phyloP scores from a whole-genome alignment of 495 filamentous ascomycete genomes.

The Tuber magnatum region DNA sequence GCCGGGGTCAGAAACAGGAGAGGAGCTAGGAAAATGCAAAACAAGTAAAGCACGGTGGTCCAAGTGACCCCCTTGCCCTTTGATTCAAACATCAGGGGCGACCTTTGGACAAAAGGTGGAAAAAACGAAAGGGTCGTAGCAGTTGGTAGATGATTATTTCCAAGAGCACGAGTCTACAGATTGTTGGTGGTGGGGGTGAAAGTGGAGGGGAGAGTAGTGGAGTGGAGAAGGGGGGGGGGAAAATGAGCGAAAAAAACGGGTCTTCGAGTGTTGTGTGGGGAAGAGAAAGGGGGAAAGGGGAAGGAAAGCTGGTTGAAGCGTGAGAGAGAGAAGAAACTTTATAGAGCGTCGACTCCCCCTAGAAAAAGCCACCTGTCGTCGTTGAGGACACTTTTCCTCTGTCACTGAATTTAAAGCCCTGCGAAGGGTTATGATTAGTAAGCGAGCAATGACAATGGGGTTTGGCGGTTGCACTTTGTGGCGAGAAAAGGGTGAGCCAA shows the following conservation, averaged over 20 bases:
- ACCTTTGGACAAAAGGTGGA: slow-evolving; percentile 25
- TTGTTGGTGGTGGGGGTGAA: slow-evolving; percentile 19
- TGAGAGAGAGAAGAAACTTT: slow-evolving; percentile 32
- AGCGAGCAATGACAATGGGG: slow-evolving; percentile 9
- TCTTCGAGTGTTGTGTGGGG: not conserved
- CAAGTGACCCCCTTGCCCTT: slow-evolving; percentile 48
- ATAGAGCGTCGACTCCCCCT: slow-evolving; percentile 15
- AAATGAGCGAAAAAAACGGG: slow-evolving; percentile 3
- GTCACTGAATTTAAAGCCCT: slow-evolving; percentile 14
- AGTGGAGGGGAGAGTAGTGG: slow-evolving; percentile 18
- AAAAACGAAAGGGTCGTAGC: slow-evolving; percentile 15
- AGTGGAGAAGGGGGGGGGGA: slow-evolving; percentile 16
- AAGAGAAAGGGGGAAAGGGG: slow-evolving; percentile 17
- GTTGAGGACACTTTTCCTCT: slow-evolving; percentile 39
- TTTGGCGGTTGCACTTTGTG: slow-evolving; percentile 5
- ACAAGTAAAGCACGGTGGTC: slow-evolving; percentile 74
- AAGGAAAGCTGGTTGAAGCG: slow-evolving; percentile 16
- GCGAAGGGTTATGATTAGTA: slow-evolving; percentile 14
- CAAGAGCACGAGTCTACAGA: not conserved
- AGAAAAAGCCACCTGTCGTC: slow-evolving; percentile 38
- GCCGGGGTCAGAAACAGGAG: slow-evolving; percentile 68
- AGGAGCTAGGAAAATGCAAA: slow-evolving; percentile 69
- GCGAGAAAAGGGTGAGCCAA: slow-evolving; percentile 19
- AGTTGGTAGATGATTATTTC: slow-evolving; percentile 12
- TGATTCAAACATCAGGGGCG: slow-evolving; percentile 36